Base-by-base conservation (phyloP, 1,284 basidiomycete species). In the Peniophora sp. region DNA sequence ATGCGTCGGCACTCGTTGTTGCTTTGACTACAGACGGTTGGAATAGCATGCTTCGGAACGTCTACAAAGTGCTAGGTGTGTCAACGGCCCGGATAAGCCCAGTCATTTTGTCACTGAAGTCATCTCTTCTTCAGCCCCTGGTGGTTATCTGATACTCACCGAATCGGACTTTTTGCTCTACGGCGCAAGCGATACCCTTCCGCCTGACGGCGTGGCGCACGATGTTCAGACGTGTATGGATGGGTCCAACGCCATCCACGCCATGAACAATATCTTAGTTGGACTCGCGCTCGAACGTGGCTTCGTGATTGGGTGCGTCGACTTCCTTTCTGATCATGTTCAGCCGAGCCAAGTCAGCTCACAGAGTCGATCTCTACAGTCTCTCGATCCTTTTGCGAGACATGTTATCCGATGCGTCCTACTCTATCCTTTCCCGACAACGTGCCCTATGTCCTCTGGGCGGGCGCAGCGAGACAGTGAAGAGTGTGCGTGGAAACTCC, bases 61-160 rank as follows among this genome's bases (percentile, higher is more conserved):
- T 53, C 11, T 20, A 22, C 17, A 5, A 20, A 17, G n/a, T 54
- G 5, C 27, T 54, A 20, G 39, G 53, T 54, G 23, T 45, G 50
- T 25, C 41, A 10, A n/a, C 34, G 34, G n/a, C n/a, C n/a, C n/a
- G n/a, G n/a, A n/a, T n/a, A n/a, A n/a, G n/a, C n/a, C 46, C n/a
- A 19, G 17, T 10, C 2, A 8, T 10, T 3, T 17, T 32, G 27
- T 32, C 27, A 32, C 6, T 6, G 12, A 6, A 32, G 27, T 32
- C 6, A 32, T n/a, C 27, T 5, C 5, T 32, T 12, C 6, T 32
- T 6, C 27, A 32, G 27, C 27, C 27, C 53, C 50, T 1, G 50
- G 52, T 1, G 51, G 53, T 9, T 47, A 49, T 35, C 47, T 53
- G 5, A 22, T 53, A 5, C 8, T 52, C 20, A 34, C 43, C 34